Evolutionary conservation across 2,329 filamentous ascomycete species (phyloP).

Genomic region (Corynespora cassiicola): DNA sequence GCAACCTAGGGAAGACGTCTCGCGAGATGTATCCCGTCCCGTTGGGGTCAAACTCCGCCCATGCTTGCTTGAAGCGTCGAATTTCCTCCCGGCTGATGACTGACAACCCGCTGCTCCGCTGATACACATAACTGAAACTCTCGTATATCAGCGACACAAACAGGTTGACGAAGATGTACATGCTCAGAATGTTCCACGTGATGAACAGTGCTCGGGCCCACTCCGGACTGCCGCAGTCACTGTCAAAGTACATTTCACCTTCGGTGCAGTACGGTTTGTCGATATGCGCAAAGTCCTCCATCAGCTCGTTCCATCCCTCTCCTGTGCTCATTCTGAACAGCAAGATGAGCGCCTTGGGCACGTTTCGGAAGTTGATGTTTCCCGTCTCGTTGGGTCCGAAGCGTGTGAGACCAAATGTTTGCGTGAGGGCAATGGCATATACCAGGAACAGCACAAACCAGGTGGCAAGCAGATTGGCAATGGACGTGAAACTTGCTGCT

Average conservation of each 20-base stretch:
- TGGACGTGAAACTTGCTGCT: constrained; percentile 87
- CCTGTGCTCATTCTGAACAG: constrained; percentile 93
- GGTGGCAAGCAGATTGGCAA: constrained; percentile 89
- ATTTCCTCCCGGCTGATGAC: constrained; percentile 93
- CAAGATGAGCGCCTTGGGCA: constrained; percentile 91
- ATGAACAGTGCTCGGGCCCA: constrained; percentile 94
- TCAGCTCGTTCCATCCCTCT: constrained; percentile 95
- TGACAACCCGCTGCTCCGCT: constrained; percentile 90
- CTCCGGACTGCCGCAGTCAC: constrained; percentile 88
- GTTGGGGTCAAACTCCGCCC: constrained; percentile 92
- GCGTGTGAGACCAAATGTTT: constrained; percentile 92
- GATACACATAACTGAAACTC: constrained; percentile 99
- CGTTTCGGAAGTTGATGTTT: constrained; percentile 91
- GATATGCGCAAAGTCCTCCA: constrained; percentile 92
- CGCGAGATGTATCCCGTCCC: constrained; percentile 92
- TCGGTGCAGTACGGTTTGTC: constrained; percentile 81
- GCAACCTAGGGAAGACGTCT: constrained; percentile 83
- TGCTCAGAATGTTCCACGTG: constrained; percentile 98
- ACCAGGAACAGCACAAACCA: constrained; percentile 98
- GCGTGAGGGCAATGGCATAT: constrained; percentile 94
- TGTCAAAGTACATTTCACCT: constrained; percentile 75
- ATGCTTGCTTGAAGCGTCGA: constrained; percentile 95
- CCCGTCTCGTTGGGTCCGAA: constrained; percentile 76
- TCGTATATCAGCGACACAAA: constrained; percentile 99
- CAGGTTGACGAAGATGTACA: constrained; percentile 99